Base-by-base conservation (phyloP, 2,329 filamentous ascomycete genomes). In the Trichothecium sympodiale region DNA sequence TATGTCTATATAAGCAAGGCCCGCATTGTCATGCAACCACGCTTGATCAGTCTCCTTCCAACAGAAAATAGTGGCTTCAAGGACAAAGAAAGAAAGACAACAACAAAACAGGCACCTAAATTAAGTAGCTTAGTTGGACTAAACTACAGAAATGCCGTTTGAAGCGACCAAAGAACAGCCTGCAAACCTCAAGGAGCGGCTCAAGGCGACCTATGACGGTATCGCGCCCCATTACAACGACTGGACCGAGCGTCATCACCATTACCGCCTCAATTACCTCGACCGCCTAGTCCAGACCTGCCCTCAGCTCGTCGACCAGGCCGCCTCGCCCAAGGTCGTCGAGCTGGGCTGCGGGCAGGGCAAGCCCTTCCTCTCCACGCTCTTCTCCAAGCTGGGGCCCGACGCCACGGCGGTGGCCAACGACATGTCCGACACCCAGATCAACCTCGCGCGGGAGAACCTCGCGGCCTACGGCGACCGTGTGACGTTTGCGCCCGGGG, bases 331-430 rank as follows among this genome's bases (percentile, higher is more conserved):
- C 13, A 34, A 38, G 14, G 46, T 60, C 16, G 56, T 65, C 17
- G 63, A 66, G 39, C 53, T 65, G 7, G 63, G 62, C 30, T 63
- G 60, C 46, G 62, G 62, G 29, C 47, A 53, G 25, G 62, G 62
- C 26, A 27, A 54, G 7, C 62, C 61, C 7, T 53, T 57, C 10
- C 55, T 56, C 2, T 39, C 49, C 33, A 49, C 40, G 31, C 52
- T 65, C 10, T 49, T 65, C 4, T 42, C 46, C 2, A 35, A 43
- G 30, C 41, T 44, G 23, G 31, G 10, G 5, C 39, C 45, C 4
- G 37, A 32, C 15, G 33, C 43, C 28, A 33, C 41, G 33, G 39
- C 33, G 16, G 47, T 50, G 8, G 62, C 57, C 42, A 63, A 63
- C 45, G 63, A 67, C 46, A 39, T 66, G 8, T 66, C 63, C 4